Conservation (phyloP, 31 red algal genomes). For the Asparagopsis taxiformis region DNA sequence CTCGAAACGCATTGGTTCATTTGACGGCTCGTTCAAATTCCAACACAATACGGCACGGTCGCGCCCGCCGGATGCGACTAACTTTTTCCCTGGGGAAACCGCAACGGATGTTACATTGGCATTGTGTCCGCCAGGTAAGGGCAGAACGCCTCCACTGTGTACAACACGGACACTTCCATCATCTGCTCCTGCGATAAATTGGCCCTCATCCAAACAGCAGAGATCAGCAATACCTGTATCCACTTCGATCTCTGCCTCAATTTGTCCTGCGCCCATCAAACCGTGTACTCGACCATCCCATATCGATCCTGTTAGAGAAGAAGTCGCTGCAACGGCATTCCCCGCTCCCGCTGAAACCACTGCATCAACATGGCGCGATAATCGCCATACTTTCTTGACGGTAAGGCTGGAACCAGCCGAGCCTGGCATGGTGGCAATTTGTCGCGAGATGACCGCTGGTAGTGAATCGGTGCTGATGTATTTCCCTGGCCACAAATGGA, state of each 20-base stretch:
- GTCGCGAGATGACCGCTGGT: no score
- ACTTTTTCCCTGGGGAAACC: constrained; percentile 49
- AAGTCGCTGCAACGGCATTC: constrained; percentile 87
- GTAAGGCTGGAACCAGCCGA: constrained; percentile 6
- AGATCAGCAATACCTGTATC: constrained; percentile 76
- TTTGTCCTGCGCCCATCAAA: constrained; percentile 77
- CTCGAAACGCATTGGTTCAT: constrained; percentile 75
- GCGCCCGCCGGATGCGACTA: constrained; percentile 66
- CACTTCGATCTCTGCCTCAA: constrained; percentile 82
- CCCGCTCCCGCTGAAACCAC: constrained; percentile 79
- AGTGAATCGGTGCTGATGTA: no score
- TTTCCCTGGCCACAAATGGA: no score
- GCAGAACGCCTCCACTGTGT: constrained; percentile 69
- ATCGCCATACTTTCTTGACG: constrained; percentile 60
- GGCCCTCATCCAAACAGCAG: constrained; percentile 72
- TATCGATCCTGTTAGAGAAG: constrained; percentile 64
- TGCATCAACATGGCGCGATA: constrained; percentile 76
- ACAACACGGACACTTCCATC: constrained; percentile 79
- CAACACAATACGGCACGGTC: constrained; percentile 73
- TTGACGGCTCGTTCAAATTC: constrained; percentile 67
- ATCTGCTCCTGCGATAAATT: constrained; percentile 83
- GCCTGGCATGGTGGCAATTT: neutral
- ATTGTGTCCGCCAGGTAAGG: constrained; percentile 76
- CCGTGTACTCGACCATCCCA: constrained; percentile 89
- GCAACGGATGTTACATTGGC: constrained; percentile 57